Evolutionary conservation across 2,329 filamentous ascomycete species (phyloP).

Genomic region (Neopestalotiopsis sp.): DNA sequence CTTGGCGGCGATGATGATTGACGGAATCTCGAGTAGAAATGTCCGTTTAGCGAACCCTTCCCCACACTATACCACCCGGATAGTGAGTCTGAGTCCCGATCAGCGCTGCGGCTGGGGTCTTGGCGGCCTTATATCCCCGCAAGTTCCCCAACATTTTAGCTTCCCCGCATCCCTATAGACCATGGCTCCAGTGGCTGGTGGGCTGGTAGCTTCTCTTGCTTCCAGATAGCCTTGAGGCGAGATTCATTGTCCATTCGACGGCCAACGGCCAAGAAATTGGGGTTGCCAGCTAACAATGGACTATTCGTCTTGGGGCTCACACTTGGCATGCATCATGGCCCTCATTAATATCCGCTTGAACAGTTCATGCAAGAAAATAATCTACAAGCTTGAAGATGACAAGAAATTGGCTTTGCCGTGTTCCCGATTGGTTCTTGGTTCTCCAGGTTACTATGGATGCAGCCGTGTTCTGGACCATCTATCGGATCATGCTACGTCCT

Average conservation of each 20-base stretch:
- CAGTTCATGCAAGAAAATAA: neutral
- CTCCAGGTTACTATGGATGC: neutral
- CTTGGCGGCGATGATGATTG: constrained; percentile 24
- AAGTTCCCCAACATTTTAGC: constrained; percentile 23
- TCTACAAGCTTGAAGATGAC: neutral
- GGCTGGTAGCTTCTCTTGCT: too few species aligned
- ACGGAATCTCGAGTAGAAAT: constrained; percentile 25
- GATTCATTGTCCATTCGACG: too few species aligned
- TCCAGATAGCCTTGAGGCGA: too few species aligned
- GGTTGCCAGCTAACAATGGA: too few species aligned
- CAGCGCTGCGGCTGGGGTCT: neutral
- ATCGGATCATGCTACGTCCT: neutral
- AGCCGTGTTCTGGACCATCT: neutral
- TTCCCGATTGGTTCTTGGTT: neutral
- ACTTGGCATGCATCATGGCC: constrained; percentile 3
- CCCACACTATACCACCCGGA: constrained; percentile 1
- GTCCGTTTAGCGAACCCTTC: constrained; percentile 3
- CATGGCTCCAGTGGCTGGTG: neutral
- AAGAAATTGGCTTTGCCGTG: neutral
- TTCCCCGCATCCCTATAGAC: constrained; percentile 12
- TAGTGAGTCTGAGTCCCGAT: neutral
- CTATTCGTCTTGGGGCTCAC: neutral
- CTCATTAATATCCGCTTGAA: neutral
- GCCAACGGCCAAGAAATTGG: too few species aligned
- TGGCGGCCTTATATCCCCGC: constrained; percentile 19